Base-by-base conservation (phyloP, 768 basidiomycete genomes). In the Obba rivulosa region DNA sequence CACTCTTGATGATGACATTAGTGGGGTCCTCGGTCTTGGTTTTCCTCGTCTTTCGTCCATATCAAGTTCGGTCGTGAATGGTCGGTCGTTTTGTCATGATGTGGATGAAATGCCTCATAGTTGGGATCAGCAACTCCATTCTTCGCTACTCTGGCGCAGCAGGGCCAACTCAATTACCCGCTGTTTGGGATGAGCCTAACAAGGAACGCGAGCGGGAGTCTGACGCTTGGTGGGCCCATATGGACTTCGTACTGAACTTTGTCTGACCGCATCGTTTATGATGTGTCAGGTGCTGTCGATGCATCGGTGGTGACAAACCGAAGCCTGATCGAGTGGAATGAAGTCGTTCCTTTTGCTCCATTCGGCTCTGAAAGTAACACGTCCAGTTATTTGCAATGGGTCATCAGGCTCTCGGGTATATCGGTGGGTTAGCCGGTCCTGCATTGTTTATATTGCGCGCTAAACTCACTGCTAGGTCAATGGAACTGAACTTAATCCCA, bases 341-440 rank as follows among this genome's bases (percentile, higher is more conserved):
- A 79, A 36, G 85, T 91, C 2, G 78, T 81, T 14, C 76, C 87
- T 11, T 91, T 91, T 57, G 70, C 80, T 17, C 88, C 88, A 3
- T 68, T 85, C 34, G 74, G 70, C 5, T 62, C 69, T 4, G 76
- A 78, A 54, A 76, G 67, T 51, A 83, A 79, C 52, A 62, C 71
- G 13, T 81, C 87, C 3, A 83, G 82, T 53, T 90, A 90, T 55
- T 67, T 91, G 39, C 80, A 83, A 50, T 91, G 88, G 88, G 77
- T 78, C 0, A 79, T 89, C 50, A 78, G 77, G 2, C 59, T 90
- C 36, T 64, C 74, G 1, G 66, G 66, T 20, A 71, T 89, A 40
- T 67, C 74, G 37, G 86, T 87, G 54, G 34, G 75, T 41, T 11
- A 16, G n/a, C 20, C 9, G 8, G 39, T 16, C 44, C 45, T 41